Conservation (phyloP, 2,329 filamentous ascomycete genomes). For the Botryosphaeria dothidea region DNA sequence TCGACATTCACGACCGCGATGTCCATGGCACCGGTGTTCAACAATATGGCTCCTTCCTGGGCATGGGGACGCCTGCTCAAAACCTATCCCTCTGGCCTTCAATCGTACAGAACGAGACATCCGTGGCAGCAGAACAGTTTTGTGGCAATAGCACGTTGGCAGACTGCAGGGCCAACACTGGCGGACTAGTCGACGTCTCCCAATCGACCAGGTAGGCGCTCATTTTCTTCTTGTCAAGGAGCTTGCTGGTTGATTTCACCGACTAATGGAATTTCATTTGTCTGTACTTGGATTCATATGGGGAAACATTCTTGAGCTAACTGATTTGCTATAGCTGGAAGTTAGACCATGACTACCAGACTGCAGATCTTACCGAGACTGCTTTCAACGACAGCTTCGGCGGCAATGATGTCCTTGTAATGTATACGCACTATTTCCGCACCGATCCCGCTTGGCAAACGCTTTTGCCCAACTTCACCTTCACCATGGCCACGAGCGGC, state of each 20-base stretch:
- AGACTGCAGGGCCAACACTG: constrained; percentile 34
- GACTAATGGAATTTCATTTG: background rate
- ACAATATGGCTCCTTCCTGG: constrained; percentile 49
- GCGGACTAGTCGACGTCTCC: constrained; percentile 34
- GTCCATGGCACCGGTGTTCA: constrained; percentile 42
- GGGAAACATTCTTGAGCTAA: background rate
- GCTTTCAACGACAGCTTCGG: constrained; percentile 29
- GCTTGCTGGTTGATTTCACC: background rate
- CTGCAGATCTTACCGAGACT: constrained; percentile 19
- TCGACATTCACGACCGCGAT: constrained; percentile 46
- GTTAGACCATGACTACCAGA: background rate
- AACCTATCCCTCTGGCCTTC: constrained; percentile 49
- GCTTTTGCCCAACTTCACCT: constrained; percentile 34
- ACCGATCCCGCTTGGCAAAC: constrained; percentile 40
- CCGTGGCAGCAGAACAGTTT: constrained; percentile 37
- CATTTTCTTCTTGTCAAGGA: background rate
- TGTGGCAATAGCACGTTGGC: constrained; percentile 37
- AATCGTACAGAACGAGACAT: constrained; percentile 44
- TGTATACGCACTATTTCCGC: constrained; percentile 45
- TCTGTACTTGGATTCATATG: background rate
- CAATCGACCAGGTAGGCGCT: constrained; percentile 35
- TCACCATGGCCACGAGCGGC: constrained; percentile 37
- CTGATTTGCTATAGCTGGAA: background rate
- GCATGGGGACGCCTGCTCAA: constrained; percentile 44
- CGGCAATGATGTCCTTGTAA: constrained; percentile 36